phyloP scores from a whole-genome alignment of 257 asterid species.

The Rauvolfia tetraphylla region DNA sequence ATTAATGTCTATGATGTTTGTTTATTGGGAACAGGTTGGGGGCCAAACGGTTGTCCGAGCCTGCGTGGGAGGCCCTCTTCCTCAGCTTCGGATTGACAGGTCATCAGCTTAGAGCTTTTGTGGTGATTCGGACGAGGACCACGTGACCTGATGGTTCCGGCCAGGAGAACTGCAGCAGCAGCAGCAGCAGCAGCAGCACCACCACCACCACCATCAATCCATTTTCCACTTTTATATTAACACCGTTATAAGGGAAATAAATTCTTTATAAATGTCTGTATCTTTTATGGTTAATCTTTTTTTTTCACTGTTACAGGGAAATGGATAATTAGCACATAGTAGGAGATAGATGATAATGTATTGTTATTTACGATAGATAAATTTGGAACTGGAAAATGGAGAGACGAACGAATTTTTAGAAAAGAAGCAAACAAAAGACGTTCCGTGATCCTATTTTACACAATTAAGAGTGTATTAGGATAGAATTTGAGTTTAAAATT shows the following conservation, averaged over 20 bases:
- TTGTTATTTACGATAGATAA: no score
- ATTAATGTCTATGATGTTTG: constrained; percentile 16
- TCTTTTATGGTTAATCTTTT: no score
- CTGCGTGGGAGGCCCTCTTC: constrained; percentile 37
- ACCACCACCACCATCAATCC: not conserved
- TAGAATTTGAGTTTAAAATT: no score
- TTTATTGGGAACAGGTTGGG: constrained; percentile 34
- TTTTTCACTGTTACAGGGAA: no score
- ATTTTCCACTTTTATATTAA: not conserved
- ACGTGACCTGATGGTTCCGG: constrained; percentile 40
- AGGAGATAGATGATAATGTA: no score
- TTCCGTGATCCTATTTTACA: no score
- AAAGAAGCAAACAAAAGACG: no score
- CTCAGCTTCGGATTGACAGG: constrained; percentile 39
- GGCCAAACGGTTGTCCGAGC: constrained; percentile 68
- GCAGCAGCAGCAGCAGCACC: not conserved
- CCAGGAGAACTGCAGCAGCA: constrained; percentile 7
- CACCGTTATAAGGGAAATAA: no score
- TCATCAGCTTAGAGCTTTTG: constrained; percentile 22
- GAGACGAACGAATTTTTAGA: no score
- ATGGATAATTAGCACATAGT: no score
- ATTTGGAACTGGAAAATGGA: no score
- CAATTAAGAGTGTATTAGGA: no score
- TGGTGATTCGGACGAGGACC: constrained; percentile 44
- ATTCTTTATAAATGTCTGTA: not conserved